Base-by-base conservation (phyloP, 192 early-diverging fungal species). In the Coemansia sp. region DNA sequence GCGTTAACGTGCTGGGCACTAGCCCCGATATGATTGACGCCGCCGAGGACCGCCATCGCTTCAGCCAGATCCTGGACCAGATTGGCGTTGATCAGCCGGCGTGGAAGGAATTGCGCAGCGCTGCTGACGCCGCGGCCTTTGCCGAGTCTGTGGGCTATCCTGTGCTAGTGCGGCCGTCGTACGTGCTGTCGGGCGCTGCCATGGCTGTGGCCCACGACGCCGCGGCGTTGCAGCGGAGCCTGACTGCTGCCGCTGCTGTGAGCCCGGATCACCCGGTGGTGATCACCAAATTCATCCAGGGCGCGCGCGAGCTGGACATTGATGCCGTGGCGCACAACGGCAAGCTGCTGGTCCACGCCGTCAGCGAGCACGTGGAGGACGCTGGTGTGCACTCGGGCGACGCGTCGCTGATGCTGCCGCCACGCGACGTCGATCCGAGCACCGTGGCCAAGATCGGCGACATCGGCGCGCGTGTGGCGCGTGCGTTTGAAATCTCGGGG, bases 351-450 rank as follows among this genome's bases (percentile, higher is more conserved):
- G 82, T 88, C 14, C 92, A 96, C 43, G 94, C 89, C 32, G 86
- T 98, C 17, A 91, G 91, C 49, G 92, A 98, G 82, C 94, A 96
- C 68, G 82, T 98, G 45, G 94, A 98, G 82, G 90, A 94, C 52
- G 94, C 94, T 27, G 95, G 95, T 56, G 95, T 98, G 6, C 94
- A 98, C 70, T 95, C 93, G 49, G 95, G 94, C 52, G 94, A 98
- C 79, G 95, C 95, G 7, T 93, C 92, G 13, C 78, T 97, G 35
- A 86, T 95, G 13, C 78, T 96, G 34, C 95, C 93, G 4, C 85
- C 88, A 17, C 82, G 77, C 18, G 81, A 81, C 25, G 61, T 91
- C 31, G 46, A 68, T 22, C 25, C 56, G 0, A 61, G 56, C 0
- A 85, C 83, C 5, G 79, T 85, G 80, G 25, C 53, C 45, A 77